These are phyloP conservation scores for Silybum marianum DNA, from an alignment of 129 eudicot species.

Conservation along the genomic window DNA sequence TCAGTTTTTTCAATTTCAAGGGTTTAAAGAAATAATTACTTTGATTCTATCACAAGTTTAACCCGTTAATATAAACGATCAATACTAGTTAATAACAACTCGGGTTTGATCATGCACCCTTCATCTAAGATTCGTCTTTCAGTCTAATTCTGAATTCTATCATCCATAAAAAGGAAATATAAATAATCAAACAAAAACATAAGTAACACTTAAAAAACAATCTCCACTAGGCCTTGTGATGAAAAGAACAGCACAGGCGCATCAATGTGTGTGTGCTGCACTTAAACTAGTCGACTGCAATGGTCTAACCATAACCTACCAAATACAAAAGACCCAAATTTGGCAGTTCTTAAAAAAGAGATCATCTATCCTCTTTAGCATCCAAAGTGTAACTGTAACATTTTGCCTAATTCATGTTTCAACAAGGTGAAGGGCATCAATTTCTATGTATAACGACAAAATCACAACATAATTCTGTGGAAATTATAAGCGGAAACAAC, in stretches of 20 bases:
- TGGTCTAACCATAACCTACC: not conserved
- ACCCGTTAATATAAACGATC: not conserved
- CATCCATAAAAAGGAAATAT: not conserved
- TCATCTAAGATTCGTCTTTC: not conserved
- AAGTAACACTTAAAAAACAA: not conserved
- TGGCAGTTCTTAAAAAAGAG: not conserved
- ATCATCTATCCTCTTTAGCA: not conserved
- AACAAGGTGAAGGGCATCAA: not conserved
- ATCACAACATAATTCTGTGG: not conserved
- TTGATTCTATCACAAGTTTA: not conserved
- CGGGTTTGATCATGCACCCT: not conserved
- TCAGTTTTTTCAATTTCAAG: not conserved
- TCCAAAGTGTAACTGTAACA: slow-evolving; percentile 3
- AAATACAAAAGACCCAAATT: not conserved
- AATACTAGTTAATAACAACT: not conserved
- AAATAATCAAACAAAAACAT: not conserved
- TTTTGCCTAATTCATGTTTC: slow-evolving; percentile 13
- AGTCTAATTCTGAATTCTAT: not conserved
- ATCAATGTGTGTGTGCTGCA: not conserved
- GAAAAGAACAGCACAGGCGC: not conserved
- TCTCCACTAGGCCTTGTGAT: not conserved
- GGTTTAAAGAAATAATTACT: not conserved
- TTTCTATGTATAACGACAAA: not conserved
- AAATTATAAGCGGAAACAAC: slow-evolving; percentile 9
- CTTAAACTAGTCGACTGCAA: not conserved